Evolutionary conservation across 495 filamentous ascomycete genomes (phyloP).

Genomic region (Tuber indicum): DNA sequence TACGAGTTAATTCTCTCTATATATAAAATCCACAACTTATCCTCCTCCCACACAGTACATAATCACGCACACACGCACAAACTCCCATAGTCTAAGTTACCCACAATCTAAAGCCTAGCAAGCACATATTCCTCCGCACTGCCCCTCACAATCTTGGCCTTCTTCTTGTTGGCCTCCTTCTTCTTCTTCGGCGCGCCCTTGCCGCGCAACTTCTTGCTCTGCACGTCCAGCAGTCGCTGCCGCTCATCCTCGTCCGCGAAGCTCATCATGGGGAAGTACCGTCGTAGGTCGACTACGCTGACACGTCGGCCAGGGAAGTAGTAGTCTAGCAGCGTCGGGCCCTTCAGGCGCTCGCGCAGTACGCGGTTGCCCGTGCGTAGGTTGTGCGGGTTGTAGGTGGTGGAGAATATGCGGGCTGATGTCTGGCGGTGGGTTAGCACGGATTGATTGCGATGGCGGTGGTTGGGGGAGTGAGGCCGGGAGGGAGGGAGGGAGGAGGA

Average conservation of each 20-base stretch:
- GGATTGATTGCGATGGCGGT: slow-evolving; percentile 33
- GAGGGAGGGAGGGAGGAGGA: slow-evolving; percentile 10
- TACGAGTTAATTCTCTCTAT: not conserved
- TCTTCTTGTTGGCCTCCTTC: slow-evolving; percentile 38
- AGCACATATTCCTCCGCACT: not conserved
- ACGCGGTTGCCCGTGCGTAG: slow-evolving; percentile 80
- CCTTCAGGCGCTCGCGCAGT: slow-evolving; percentile 73
- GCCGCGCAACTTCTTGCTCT: slow-evolving; percentile 60
- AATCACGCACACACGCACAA: too few relatives aligned
- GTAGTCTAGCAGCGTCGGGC: slow-evolving; percentile 71
- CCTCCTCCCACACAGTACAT: not conserved
- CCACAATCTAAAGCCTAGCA: not conserved
- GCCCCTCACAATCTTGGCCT: slow-evolving; percentile 18
- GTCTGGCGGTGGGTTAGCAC: slow-evolving; percentile 49
- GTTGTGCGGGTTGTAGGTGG: slow-evolving; percentile 78
- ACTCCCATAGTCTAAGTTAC: too few relatives aligned
- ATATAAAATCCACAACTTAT: too few relatives aligned
- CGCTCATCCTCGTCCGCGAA: slow-evolving; percentile 69
- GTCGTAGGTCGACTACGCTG: slow-evolving; percentile 62
- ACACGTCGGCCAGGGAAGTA: slow-evolving; percentile 68
- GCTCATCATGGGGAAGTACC: slow-evolving; percentile 56
- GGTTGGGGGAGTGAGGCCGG: slow-evolving; percentile 7
- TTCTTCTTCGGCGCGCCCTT: slow-evolving; percentile 89
- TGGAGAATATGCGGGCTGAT: slow-evolving; percentile 84
- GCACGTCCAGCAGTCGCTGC: slow-evolving; percentile 67